Conservation (phyloP, 257 asterid genomes). For the Plantago elongata region DNA sequence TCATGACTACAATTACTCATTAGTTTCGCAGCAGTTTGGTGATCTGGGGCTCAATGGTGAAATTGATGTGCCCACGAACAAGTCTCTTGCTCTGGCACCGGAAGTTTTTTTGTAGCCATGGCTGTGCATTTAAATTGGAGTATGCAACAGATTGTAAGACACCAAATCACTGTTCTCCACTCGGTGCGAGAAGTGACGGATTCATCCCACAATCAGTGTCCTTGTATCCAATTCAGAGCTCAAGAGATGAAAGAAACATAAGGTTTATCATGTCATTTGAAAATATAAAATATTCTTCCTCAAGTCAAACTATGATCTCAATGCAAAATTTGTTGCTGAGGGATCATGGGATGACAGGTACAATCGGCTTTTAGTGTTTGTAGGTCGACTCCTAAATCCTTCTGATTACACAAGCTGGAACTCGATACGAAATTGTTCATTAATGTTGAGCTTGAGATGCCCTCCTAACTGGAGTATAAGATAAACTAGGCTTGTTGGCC, state of each 20-base stretch:
- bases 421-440: conserved; percentile 46
- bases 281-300: background rate
- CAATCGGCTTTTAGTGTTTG: conserved; percentile 39
- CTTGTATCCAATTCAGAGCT: conserved; percentile 42
- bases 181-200: conserved; percentile 13
- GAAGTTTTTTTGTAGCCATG: too few relatives aligned
- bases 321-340: conserved; percentile 44
- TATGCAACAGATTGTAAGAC: conserved; percentile 30
- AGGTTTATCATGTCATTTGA: conserved; percentile 30
- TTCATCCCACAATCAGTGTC: conserved; percentile 29
- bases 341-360: conserved; percentile 49
- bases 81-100: conserved; percentile 25
- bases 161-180: conserved; percentile 26
- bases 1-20: conserved; percentile 33
- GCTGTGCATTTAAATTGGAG: conserved; percentile 41
- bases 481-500: conserved; percentile 32
- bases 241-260: conserved; percentile 25
- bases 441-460: conserved; percentile 45
- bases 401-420: background rate
- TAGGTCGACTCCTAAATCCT: conserved; percentile 41
- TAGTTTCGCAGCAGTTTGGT: conserved; percentile 22
- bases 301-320: conserved; percentile 12
- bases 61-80: conserved; percentile 12
- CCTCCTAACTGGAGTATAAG: conserved; percentile 39
- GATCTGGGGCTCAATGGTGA: background rate